Percentiles rank a stretch among this genome's conserved stretches.
phyloP scores from a whole-genome alignment of 2,329 filamentous ascomycete genomes.

The Aspergillus piperis region DNA sequence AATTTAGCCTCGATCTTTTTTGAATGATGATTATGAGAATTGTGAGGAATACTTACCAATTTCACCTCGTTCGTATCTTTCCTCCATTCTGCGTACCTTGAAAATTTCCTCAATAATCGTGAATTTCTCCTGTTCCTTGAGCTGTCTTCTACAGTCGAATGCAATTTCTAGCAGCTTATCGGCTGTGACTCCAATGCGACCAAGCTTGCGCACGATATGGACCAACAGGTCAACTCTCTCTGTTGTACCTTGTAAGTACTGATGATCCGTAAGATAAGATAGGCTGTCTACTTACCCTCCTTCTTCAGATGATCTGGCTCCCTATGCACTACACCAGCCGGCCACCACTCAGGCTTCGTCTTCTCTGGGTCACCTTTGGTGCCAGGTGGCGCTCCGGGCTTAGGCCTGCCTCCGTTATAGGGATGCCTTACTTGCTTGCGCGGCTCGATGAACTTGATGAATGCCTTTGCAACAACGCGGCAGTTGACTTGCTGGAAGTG shows the following conservation, averaged over 20 bases:
- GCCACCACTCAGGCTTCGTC: constrained; percentile 50
- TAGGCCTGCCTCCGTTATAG: constrained; percentile 49
- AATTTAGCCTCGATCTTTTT: neutral
- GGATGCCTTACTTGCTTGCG: constrained; percentile 52
- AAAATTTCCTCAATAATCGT: constrained; percentile 46
- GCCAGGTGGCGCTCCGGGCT: constrained; percentile 36
- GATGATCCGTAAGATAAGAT: neutral
- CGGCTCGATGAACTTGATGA: constrained; percentile 51
- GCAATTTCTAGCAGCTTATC: constrained; percentile 45
- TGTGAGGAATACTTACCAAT: constrained; percentile 34
- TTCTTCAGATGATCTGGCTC: constrained; percentile 53
- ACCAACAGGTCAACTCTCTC: constrained; percentile 42
- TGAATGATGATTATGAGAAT: neutral
- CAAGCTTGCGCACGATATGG: constrained; percentile 44
- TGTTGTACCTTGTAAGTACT: constrained; percentile 13
- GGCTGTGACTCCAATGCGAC: constrained; percentile 36
- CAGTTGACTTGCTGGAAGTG: constrained; percentile 50
- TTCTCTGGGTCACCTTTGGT: constrained; percentile 45
- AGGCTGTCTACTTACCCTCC: constrained; percentile 40
- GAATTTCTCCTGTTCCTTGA: constrained; percentile 38
- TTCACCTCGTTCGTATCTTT: constrained; percentile 44
- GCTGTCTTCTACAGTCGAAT: constrained; percentile 41
- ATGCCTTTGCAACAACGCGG: constrained; percentile 47
- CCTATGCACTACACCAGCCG: constrained; percentile 47
- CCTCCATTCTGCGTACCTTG: constrained; percentile 42